Base-by-base conservation (phyloP, 768 basidiomycete genomes). In the Chlorophyllum brunneum region DNA sequence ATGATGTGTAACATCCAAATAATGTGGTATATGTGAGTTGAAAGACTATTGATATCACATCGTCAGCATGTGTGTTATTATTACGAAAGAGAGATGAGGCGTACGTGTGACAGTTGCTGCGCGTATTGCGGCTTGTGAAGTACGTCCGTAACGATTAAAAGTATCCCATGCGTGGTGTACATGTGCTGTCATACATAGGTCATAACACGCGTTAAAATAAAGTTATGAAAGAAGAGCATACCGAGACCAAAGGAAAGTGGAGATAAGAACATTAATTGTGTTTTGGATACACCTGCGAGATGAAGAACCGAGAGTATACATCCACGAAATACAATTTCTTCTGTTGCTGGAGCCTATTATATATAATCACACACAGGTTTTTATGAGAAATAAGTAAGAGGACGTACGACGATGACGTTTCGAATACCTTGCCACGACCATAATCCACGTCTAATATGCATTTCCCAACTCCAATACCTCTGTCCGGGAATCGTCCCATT, bases 211-310 rank as follows among this genome's bases (percentile, higher is more conserved):
- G 40, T 36, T 20, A 11, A 8, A 15, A 18, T 20, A n/a, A n/a
- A n/a, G n/a, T n/a, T n/a, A n/a, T n/a, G 23, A 20, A 22, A 22
- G 27, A 26, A 20, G 4, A 5, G 68, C 85, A 38, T 55, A 92
- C 93, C 93, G 24, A 90, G 68, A 16, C 94, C 97, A 61, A 99
- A 99, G 51, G 85, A 82, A 9, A 97, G 68, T 0, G 97, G 97
- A 2, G 87, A 79, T 0, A 88, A 68, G 58, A 92, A 88, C 43
- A 97, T 79, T 76, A 95, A 83, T 30, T 75, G 74, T 36, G 54
- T 61, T 20, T 58, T 74, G 0, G 80, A 77, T 1, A 75, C 73
- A 15, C 81, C 82, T 0, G 85, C 79, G 45, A 95, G 76, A 50
- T 83, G 75, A 58, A 90, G 88, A 6, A 84, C 76, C 2, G 85